Evolutionary conservation across 257 asterid species (phyloP), one percentile per base, ranked within the genome.

Genomic region (Rubia yunnanensis): DNA sequence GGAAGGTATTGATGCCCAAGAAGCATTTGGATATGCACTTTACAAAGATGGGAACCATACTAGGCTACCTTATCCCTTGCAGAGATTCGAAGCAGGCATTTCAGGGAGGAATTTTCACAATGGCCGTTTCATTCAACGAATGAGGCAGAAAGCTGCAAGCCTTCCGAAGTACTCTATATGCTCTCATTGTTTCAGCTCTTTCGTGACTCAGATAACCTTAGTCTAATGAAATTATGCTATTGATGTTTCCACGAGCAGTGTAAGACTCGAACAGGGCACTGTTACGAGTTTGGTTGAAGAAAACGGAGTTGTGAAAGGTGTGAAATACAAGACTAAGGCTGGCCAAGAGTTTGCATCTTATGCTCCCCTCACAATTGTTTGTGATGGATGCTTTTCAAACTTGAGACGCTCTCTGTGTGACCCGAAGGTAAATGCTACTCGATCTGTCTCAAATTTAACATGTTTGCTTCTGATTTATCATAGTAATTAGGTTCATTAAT

Each of bases 301-400:
- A 63, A 66, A 80, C 3, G 97, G 89, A 65, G 70, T 68, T 23
- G 71, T 90, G 35, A 81, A 78, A 76, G 97, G 97, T 32, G 95
- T 90, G 36, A 82, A 78, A 22, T 90, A 90, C 81, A 90, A 82
- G 77, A 84, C 80, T 18, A 85, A 83, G 72, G 70, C 79, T 69
- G 92, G 97, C 59, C 81, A 78, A 63, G 86, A 78, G 72, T 28
- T 74, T 39, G 68, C 73, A 46, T 72, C 86, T 30, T 66, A 71
- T 73, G 95, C 96, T 65, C 96, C 97, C 58, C 92, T 88, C 46
- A 90, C 96, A 57, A 67, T 90, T 57, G 95, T 90, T 52, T 90
- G 92, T 24, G 95, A 90, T 70, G 97, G 97, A 44, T 86, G 96
- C 71, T 90, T 81, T 78, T 90, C 97, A 15, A 90, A 86, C 79